Percentiles rank a stretch among this genome's conserved stretches.
Evolutionary conservation across 352 stramenopile species (phyloP).

Genomic region (Phytopythium cucurbitacearum): DNA sequence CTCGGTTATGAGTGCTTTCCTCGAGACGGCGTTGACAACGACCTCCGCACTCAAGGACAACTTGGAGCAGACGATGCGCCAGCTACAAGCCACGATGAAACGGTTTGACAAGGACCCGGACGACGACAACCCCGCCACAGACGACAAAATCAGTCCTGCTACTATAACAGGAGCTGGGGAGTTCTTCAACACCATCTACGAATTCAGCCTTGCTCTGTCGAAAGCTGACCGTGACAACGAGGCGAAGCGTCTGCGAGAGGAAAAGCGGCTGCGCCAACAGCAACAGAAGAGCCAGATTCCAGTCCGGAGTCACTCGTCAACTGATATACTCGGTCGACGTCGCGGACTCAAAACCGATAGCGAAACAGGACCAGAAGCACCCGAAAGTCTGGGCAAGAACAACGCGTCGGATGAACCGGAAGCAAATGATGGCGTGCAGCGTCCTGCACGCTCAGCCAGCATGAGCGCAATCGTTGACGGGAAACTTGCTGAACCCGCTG

Average conservation of each 20-base stretch:
- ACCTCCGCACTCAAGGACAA: slow-evolving; percentile 36
- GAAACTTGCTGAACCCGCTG: background rate
- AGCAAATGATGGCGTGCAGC: slow-evolving; percentile 10
- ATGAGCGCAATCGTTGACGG: slow-evolving; percentile 8
- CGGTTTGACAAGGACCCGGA: slow-evolving; percentile 51
- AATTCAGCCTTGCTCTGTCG: slow-evolving; percentile 72
- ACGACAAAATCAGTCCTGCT: slow-evolving; percentile 16
- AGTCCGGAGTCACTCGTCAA: slow-evolving; percentile 23
- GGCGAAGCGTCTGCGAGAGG: slow-evolving; percentile 58
- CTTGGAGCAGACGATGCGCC: slow-evolving; percentile 36
- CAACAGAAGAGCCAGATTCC: slow-evolving; percentile 41
- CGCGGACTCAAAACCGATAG: slow-evolving; percentile 7
- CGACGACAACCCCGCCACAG: slow-evolving; percentile 12
- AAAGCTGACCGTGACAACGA: slow-evolving; percentile 80
- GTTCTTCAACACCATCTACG: slow-evolving; percentile 73
- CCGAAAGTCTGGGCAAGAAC: slow-evolving; percentile 19
- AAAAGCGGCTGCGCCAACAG: slow-evolving; percentile 51
- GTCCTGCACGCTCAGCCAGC: slow-evolving; percentile 2
- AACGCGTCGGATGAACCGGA: slow-evolving; percentile 21
- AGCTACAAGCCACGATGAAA: slow-evolving; percentile 56
- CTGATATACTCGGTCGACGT: slow-evolving; percentile 14
- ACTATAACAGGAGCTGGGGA: slow-evolving; percentile 38
- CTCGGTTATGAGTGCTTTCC: slow-evolving; percentile 58
- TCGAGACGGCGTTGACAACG: slow-evolving; percentile 29
- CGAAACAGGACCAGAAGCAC: slow-evolving; percentile 17